A percentile compares a stretch with the other conserved stretches of the same genome.
These are phyloP conservation scores for Botryotinia narcissicola DNA, from an alignment of 2,329 filamentous ascomycete species.

Conservation along the genomic window DNA sequence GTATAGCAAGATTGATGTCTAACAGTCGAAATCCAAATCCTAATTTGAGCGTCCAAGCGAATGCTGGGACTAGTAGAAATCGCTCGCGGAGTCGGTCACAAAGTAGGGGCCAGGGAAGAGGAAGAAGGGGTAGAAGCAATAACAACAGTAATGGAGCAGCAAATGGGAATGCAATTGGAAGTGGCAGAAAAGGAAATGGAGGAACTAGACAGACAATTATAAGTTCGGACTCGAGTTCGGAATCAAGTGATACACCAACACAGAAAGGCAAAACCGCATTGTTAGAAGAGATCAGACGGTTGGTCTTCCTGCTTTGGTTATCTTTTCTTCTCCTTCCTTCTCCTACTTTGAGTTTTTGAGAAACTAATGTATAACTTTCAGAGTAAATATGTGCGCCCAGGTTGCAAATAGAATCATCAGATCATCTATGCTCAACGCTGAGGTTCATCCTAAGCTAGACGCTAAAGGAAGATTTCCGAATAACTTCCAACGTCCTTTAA, in stretches of 20 bases:
- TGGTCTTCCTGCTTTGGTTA: neutral
- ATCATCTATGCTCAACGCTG: neutral
- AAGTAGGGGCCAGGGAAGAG: too few species aligned
- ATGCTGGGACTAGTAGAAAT: neutral
- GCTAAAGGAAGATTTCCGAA: neutral
- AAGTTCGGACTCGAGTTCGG: neutral
- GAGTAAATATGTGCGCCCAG: neutral
- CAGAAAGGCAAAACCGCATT: neutral
- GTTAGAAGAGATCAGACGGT: neutral
- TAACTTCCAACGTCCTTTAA: neutral
- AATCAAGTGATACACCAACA: neutral
- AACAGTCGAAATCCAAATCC: too few species aligned
- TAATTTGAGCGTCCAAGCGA: neutral
- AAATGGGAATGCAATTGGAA: neutral
- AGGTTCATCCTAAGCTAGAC: neutral
- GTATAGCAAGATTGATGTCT: neutral
- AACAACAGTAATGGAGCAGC: neutral
- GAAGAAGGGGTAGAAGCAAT: neutral
- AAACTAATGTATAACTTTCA: neutral
- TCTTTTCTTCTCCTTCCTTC: too few species aligned
- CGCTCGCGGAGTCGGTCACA: neutral
- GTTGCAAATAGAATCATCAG: neutral
- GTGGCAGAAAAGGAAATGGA: neutral
- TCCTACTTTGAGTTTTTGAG: fast-evolving
- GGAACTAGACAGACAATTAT: too few species aligned